Conservation (phyloP, 192 early-diverging fungal species). For the Kappamyces sp. region DNA sequence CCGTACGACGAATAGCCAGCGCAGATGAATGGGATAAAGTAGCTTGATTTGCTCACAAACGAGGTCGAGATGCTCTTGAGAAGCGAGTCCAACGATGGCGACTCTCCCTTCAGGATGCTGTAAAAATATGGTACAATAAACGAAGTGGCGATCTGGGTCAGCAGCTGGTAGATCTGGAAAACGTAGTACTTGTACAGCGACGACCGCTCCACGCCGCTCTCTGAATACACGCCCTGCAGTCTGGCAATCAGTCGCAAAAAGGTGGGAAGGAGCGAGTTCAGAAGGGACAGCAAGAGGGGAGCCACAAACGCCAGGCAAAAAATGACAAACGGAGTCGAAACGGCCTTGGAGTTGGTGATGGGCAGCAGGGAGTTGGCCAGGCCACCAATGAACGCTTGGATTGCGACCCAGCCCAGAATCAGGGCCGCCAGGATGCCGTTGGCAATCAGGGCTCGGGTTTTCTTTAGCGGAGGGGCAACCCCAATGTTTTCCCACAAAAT, state of each 20-base stretch:
- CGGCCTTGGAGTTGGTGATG: slow-evolving; percentile 14
- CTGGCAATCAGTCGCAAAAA: slow-evolving; percentile 27
- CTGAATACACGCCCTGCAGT: slow-evolving; percentile 31
- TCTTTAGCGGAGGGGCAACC: slow-evolving; percentile 14
- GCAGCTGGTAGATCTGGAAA: slow-evolving; percentile 34
- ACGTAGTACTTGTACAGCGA: slow-evolving; percentile 39
- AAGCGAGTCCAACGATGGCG: background rate
- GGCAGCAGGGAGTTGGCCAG: slow-evolving; percentile 24
- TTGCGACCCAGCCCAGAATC: slow-evolving; percentile 24
- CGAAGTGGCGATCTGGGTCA: slow-evolving; percentile 3
- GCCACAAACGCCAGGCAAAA: slow-evolving; percentile 29
- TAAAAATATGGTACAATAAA: slow-evolving; percentile 6
- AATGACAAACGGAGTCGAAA: background rate
- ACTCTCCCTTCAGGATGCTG: background rate
- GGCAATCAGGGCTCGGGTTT: slow-evolving; percentile 28
- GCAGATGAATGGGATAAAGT: slow-evolving; percentile 30
- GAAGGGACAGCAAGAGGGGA: slow-evolving; percentile 27
- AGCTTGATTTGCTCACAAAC: slow-evolving; percentile 26
- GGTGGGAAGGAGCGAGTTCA: slow-evolving; percentile 34
- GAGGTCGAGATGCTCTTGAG: slow-evolving; percentile 17
- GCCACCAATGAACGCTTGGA: background rate
- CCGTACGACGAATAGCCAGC: slow-evolving; percentile 26
- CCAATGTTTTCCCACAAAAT: slow-evolving; percentile 49
- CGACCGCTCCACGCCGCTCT: slow-evolving; percentile 34
- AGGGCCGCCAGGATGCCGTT: slow-evolving; percentile 26